These are phyloP conservation scores for Penicillium coffeae DNA, from an alignment of 495 filamentous ascomycete genomes.

Conservation along the genomic window DNA sequence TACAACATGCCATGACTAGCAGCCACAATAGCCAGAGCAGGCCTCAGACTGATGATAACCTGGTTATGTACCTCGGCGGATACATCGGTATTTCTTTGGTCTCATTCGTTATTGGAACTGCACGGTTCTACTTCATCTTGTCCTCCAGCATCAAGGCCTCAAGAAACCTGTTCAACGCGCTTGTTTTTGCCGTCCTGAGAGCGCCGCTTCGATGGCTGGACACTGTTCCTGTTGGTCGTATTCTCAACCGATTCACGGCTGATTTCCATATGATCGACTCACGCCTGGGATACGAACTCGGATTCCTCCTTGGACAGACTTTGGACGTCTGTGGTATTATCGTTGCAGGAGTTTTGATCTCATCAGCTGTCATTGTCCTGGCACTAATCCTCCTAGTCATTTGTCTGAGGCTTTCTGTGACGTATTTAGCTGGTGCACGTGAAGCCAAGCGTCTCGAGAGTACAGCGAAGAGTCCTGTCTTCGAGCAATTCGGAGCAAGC, in stretches of 20 bases:
- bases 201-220: conserved; percentile 75
- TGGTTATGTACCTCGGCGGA: conserved; percentile 62
- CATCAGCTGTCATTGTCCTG: conserved; percentile 29
- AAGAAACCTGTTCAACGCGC: conserved; percentile 57
- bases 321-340: conserved; percentile 31
- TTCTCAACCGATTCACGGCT: conserved; percentile 75
- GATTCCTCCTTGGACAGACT: background rate
- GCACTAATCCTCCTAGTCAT: conserved; percentile 29
- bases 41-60: conserved; percentile 8
- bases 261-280: conserved; percentile 73
- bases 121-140: conserved; percentile 57
- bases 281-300: conserved; percentile 44
- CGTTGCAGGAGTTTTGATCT: conserved; percentile 30
- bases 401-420: conserved; percentile 52
- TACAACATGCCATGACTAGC: conserved; percentile 19
- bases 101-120: conserved; percentile 52
- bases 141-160: conserved; percentile 53
- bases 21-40: background rate
- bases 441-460: conserved; percentile 75
- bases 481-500: conserved; percentile 69
- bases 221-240: conserved; percentile 72
- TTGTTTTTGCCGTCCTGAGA: conserved; percentile 63
- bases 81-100: conserved; percentile 60
- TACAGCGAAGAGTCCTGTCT: conserved; percentile 69
- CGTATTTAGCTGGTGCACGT: conserved; percentile 66